Percentiles rank a stretch among this genome's conserved stretches.
Evolutionary conservation across 345 rosid genomes (phyloP).

Genomic region (Lumnitzera racemosa): DNA sequence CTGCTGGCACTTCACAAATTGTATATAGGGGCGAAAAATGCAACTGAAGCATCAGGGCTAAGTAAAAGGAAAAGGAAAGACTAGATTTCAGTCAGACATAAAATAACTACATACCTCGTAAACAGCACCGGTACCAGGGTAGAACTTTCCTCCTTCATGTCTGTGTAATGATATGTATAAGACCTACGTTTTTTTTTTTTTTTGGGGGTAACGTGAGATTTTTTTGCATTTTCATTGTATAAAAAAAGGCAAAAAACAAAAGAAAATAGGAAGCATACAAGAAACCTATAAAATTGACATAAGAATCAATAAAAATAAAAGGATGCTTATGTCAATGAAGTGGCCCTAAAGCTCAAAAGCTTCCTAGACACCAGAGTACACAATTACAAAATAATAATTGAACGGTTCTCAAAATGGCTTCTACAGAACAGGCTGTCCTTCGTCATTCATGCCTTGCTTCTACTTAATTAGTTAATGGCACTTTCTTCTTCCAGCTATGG

Average conservation of each 20-base stretch:
- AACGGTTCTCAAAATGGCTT: too few relatives aligned
- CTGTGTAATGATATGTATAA: conserved; percentile 87
- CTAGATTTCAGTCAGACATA: background rate
- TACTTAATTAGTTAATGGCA: too few relatives aligned
- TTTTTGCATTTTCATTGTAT: too few relatives aligned
- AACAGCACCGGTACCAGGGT: conserved; percentile 92
- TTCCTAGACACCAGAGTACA: too few relatives aligned
- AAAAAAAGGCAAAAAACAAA: background rate
- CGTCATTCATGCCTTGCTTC: too few relatives aligned
- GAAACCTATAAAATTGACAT: background rate
- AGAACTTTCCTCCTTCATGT: conserved; percentile 84
- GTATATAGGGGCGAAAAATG: background rate
- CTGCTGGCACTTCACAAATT: too few relatives aligned
- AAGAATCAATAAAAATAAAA: background rate
- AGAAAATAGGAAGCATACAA: background rate
- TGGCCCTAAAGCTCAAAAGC: too few relatives aligned
- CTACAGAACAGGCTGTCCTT: too few relatives aligned
- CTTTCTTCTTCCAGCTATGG: too few relatives aligned
- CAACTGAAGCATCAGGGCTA: background rate
- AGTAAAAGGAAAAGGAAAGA: conserved; percentile 4
- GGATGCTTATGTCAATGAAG: background rate
- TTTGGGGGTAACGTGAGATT: too few relatives aligned
- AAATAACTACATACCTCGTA: conserved; percentile 46
- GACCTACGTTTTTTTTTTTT: conserved; percentile 35
- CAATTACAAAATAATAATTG: too few relatives aligned